Evolutionary conservation across 2,329 filamentous ascomycete species (phyloP), one percentile per base, ranked within the genome.

Genomic region (Apiospora arundinis): DNA sequence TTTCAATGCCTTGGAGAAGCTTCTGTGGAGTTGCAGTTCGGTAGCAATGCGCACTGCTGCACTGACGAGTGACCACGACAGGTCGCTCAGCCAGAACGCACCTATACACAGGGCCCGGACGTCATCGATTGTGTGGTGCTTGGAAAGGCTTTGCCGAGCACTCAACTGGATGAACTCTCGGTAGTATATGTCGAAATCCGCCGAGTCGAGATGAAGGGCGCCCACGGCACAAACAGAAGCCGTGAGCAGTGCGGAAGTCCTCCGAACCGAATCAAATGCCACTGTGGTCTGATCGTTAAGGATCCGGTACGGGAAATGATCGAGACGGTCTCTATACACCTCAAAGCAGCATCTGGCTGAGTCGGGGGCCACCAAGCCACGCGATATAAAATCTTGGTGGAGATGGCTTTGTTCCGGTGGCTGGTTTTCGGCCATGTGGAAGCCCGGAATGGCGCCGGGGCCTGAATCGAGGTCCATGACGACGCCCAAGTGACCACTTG

Each of bases 21-120:
- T 86, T 72, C 87, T 86, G 74, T 89, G 87, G 3, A 90, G 80
- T 45, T 88, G 87, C 67, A 90, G 80, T 75, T 90, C 88, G 0
- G 88, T 89, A 4, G 88, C 87, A 69, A 89, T 88, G 32, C 88
- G 84, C 0, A 90, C 87, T 0, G 88, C 88, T 74, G 88, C 84
- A 0, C 89, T 89, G 3, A 87, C 89, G 1, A 92, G 81, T 73
- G 90, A 91, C 88, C 81, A 84, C 70, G 81, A 82, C 23, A 84
- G 74, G 70, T 92, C 89, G 0, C 87, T 88, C 0, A 92, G 82
- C 89, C 89, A 92, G 74, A 92, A 92, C 1, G 90, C 88, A 4
- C 87, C 90, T 32, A 92, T 87, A 73, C 88, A 90, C 4, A 92
- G 83, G 0, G 86, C 90, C 8, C 89, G 86, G 48, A 92, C 84